Evolutionary conservation across 1,139 yeast genomes (phyloP), one percentile per base, ranked within the genome.

Genomic region (Zygosaccharomyces pseudobailii): DNA sequence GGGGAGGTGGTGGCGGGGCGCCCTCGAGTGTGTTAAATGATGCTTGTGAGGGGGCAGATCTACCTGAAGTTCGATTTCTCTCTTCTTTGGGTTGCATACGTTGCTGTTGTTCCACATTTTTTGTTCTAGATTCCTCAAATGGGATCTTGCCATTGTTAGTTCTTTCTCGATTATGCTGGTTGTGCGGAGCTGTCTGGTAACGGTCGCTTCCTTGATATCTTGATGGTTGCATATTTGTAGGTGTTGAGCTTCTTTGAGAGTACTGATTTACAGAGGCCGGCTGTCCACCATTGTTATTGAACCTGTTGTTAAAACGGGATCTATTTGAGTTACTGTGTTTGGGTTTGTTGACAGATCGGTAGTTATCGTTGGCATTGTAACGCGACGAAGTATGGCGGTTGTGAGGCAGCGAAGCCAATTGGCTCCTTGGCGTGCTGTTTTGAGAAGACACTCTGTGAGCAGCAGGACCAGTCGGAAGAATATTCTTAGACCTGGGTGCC

Each of bases 201-300:
- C 30, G 34, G 20, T 46, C 48, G 30, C 31, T 30, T 10, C 40
- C 40, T 17, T 44, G 47, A 36, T 45, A 48, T 20, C 51, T 46
- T 9, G 51, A 48, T 3, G 47, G 25, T 28, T 24, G 31, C 13
- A 34, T 17, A 23, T 38, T 28, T 5, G 41, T n/a, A 22, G 41
- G 9, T 6, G 24, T n/a, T 8, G 19, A 25, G 6, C 23, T 38
- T 19, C 41, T 25, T 3, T 13, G 27, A 6, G 21, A 24, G n/a
- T 38, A 9, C 13, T 17, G 19, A 17, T 38, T 38, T 17, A 32
- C 19, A 27, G 31, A 4, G 19, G 13, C 32, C 17, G 30, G 40
- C 27, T 48, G 51, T 3, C 20, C 35, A 17, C 31, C 28, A 25
- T 21, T 36, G 20, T 36, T 31, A 20, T 36, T 36, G 40, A 40